Percentiles rank a stretch among this genome's conserved stretches.
phyloP scores from a whole-genome alignment of 2,329 filamentous ascomycete genomes.

The Alternaria sp. region DNA sequence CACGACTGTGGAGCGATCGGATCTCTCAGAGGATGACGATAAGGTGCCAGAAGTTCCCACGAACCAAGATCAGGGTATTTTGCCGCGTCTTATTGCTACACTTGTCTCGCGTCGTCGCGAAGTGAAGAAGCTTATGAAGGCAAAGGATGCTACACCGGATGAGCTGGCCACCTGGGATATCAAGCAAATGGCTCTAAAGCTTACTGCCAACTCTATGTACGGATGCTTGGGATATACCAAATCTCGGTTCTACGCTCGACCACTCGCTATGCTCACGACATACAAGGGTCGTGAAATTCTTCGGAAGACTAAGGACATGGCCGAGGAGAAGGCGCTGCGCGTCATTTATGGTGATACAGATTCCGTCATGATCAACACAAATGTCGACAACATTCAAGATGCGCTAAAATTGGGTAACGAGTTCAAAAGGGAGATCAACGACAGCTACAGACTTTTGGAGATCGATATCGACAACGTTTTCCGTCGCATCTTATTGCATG shows the following conservation, averaged over 20 bases:
- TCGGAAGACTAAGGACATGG: constrained; percentile 92
- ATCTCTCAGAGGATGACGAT: constrained; percentile 80
- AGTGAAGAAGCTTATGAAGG: constrained; percentile 97
- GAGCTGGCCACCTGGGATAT: constrained; percentile 96
- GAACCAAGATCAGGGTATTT: constrained; percentile 80
- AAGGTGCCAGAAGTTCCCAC: constrained; percentile 85
- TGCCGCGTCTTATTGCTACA: constrained; percentile 89
- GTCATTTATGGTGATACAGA: constrained; percentile 99
- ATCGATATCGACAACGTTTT: constrained; percentile 99
- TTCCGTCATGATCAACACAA: constrained; percentile 99
- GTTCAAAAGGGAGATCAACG: constrained; percentile 95
- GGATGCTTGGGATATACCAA: constrained; percentile 97
- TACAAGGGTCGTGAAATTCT: constrained; percentile 98
- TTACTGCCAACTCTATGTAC: constrained; percentile 99
- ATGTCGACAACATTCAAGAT: constrained; percentile 90
- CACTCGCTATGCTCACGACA: constrained; percentile 93
- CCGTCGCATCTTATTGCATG: constrained; percentile 88
- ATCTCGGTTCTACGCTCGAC: constrained; percentile 95
- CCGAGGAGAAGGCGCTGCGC: constrained; percentile 87
- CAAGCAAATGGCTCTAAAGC: constrained; percentile 93
- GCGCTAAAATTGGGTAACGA: constrained; percentile 91
- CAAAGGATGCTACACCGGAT: constrained; percentile 83
- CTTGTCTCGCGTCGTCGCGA: constrained; percentile 87
- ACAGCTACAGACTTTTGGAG: constrained; percentile 88
- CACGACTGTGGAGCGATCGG: constrained; percentile 86